Evolutionary conservation across 345 rosid species (phyloP), one percentile per base, ranked within the genome.

Genomic region (Eucalyptus curtisii): DNA sequence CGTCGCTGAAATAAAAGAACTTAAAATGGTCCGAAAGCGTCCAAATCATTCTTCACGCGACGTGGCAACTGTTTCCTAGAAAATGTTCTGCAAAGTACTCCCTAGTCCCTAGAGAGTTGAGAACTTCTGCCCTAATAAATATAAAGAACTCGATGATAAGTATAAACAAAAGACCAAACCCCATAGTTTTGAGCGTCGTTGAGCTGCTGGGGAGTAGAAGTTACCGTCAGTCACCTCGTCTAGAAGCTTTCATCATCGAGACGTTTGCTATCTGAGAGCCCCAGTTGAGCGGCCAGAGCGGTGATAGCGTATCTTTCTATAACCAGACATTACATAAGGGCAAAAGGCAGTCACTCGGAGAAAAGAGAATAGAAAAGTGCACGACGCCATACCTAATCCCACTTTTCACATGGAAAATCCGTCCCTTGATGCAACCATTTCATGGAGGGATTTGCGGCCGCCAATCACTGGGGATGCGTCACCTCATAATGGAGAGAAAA

Each of bases 401-500:
- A 10, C n/a, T 5, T 57, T 10, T 57, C 64, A 57, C 64, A 12
- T 25, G 64, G 64, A 57, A 57, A 57, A 57, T 10, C 64, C 64
- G 64, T 57, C 2, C 64, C n/a, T 61, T 2, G 68, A 13, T 27
- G 68, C 64, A 24, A 10, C 68, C n/a, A 1, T 57, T 2, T 25
- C 14, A 12, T 5, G 33, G 68, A 27, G n/a, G 68, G 15, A 61
- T 61, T 61, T 7, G 68, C 4, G 13, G 66, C 14, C 66, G n/a
- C 66, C 31, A 59, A 59, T 59, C 66, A 59, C 15, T 11, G 14
- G 3, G 0, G 31, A 27, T 25, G 31, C 7, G 4, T 25, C 7
- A 1, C 30, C 9, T 52, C 4, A 1, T 0, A 4, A 52, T 0
- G 1, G 1, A 3, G 24, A 19, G 22, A 52, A 52, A 3, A 52